A percentile compares a stretch with the other conserved stretches of the same genome.
Conservation (phyloP, 768 basidiomycete species). For the Royoungia palumana region DNA sequence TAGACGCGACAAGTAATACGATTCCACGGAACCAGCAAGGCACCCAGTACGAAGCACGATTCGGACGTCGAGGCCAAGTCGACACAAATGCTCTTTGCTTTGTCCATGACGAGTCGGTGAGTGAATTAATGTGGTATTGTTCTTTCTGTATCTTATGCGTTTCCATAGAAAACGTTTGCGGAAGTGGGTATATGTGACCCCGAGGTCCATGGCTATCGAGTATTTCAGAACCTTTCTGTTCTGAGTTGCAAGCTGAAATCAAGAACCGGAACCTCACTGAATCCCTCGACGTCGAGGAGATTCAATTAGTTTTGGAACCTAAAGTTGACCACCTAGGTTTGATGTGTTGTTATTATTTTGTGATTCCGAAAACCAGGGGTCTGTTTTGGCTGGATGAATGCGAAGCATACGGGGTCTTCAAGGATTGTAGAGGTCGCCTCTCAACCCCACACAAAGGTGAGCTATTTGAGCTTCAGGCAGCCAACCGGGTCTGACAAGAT, state of each 20-base stretch:
- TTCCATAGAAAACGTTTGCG: conserved; percentile 49
- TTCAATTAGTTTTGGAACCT: conserved; percentile 48
- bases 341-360: conserved; percentile 48
- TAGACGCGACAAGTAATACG: too few species aligned
- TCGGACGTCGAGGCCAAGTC: too few species aligned
- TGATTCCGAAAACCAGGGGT: conserved; percentile 41
- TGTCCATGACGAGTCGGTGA: conserved; percentile 43
- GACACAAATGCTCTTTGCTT: conserved; percentile 61
- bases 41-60: too few species aligned
- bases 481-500: background rate
- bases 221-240: conserved; percentile 28
- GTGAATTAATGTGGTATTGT: conserved; percentile 4
- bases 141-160: background rate
- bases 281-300: conserved; percentile 27
- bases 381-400: conserved; percentile 55
- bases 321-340: conserved; percentile 14
- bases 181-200: conserved; percentile 51
- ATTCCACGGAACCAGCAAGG: too few species aligned
- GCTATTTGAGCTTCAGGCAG: too few species aligned
- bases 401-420: conserved; percentile 31
- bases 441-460: conserved; percentile 26
- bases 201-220: conserved; percentile 34
- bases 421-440: conserved; percentile 19
- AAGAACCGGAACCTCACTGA: conserved; percentile 10
- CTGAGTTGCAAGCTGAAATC: conserved; percentile 18